These are phyloP conservation scores for Angophora floribunda DNA, from an alignment of 345 rosid species.

Conservation along the genomic window DNA sequence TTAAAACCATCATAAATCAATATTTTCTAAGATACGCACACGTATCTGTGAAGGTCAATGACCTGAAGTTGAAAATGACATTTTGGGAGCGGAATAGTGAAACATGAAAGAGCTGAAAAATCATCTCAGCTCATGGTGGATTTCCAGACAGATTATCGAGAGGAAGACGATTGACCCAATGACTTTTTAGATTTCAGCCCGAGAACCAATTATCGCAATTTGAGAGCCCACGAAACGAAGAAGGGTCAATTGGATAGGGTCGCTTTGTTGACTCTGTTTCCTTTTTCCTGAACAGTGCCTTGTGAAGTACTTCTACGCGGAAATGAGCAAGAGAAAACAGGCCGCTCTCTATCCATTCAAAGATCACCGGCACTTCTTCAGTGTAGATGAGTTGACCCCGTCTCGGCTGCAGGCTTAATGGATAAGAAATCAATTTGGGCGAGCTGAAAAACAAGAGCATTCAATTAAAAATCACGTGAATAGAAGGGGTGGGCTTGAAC, in stretches of 20 bases:
- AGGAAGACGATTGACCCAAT: background rate
- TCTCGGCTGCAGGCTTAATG: background rate
- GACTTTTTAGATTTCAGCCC: background rate
- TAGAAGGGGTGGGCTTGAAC: background rate
- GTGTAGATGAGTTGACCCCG: background rate
- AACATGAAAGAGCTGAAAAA: background rate
- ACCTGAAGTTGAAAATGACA: background rate
- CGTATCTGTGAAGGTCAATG: background rate
- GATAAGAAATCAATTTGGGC: background rate
- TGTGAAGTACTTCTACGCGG: background rate
- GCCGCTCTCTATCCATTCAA: background rate
- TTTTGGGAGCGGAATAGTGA: background rate
- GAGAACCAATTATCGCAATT: background rate
- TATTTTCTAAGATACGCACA: background rate
- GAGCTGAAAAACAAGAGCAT: background rate
- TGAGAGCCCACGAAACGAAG: background rate
- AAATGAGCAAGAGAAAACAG: background rate
- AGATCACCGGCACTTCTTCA: too few species aligned
- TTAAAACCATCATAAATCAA: accelerated
- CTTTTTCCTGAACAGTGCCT: background rate
- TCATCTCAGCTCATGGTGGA: background rate
- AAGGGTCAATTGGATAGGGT: background rate
- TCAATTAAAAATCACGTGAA: background rate
- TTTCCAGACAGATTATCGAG: background rate
- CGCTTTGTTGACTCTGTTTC: background rate